Percentiles rank a stretch among this genome's conserved stretches.
Conservation (phyloP, 352 stramenopile genomes). For the Phytophthora citricola region DNA sequence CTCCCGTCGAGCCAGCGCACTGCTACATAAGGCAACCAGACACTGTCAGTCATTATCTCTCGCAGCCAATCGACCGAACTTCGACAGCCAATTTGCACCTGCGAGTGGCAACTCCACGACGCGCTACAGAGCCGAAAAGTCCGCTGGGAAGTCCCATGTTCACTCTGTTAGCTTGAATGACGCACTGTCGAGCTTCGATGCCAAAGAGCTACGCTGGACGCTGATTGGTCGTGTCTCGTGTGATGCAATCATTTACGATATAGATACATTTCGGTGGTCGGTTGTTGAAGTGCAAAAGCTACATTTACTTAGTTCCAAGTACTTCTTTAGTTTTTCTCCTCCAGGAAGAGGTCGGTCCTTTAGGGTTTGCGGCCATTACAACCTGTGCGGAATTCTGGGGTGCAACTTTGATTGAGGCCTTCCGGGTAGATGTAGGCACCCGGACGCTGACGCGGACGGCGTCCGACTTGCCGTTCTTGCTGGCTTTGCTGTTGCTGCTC, state of each 20-base stretch:
- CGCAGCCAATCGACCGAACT: not conserved
- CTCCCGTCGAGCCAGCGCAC: conserved; percentile 24
- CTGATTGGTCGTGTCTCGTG: conserved; percentile 26
- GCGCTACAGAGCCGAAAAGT: conserved; percentile 10
- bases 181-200: not conserved
- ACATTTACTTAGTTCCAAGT: no score
- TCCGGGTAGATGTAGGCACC: conserved; percentile 10
- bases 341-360: conserved; percentile 13
- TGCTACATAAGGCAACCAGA: conserved; percentile 3
- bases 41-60: not conserved
- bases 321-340: conserved; percentile 2
- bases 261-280: conserved; percentile 34
- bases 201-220: conserved; percentile 1
- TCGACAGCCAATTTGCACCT: conserved; percentile 18
- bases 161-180: conserved; percentile 10
- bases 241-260: conserved; percentile 26
- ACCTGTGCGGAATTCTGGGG: conserved; percentile 26
- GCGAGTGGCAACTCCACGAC: conserved; percentile 24
- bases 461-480: conserved; percentile 21
- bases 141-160: conserved; percentile 29
- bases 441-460: conserved; percentile 11
- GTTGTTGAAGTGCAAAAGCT: conserved; percentile 6
- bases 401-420: conserved; percentile 32
- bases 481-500: conserved; percentile 10
- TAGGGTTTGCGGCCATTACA: conserved; percentile 7